A percentile compares a stretch with the other conserved stretches of the same genome.
These are phyloP conservation scores for Crithidia sp. DNA, from an alignment of 208 protist species.

Conservation along the genomic window DNA sequence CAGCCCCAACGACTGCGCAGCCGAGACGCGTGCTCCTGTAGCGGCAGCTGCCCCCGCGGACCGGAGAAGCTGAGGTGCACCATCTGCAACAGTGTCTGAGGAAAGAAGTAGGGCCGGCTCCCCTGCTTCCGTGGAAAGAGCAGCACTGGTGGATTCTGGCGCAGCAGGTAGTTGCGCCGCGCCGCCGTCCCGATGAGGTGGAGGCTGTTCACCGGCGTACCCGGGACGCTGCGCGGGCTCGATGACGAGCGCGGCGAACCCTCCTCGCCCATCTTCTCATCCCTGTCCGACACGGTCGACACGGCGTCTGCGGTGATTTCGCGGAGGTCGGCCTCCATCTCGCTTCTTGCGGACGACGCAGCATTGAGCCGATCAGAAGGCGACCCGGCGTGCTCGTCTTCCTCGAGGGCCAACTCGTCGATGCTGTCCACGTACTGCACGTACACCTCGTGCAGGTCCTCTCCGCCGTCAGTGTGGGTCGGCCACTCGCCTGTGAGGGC, in stretches of 20 bases:
- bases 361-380: too few relatives aligned
- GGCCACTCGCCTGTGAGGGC: too few relatives aligned
- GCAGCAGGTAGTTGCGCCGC: slow-evolving; percentile 35
- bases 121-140: slow-evolving; percentile 52
- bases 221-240: neutral
- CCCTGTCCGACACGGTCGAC: too few relatives aligned
- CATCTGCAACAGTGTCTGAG: slow-evolving; percentile 41
- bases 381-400: neutral
- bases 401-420: slow-evolving; percentile 21
- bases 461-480: too few relatives aligned
- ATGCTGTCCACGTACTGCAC: slow-evolving; percentile 18
- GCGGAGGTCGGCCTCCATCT: too few relatives aligned
- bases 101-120: slow-evolving; percentile 46
- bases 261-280: neutral
- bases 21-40: slow-evolving; percentile 13
- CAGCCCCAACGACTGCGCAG: slow-evolving; percentile 28
- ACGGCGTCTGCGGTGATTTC: too few relatives aligned
- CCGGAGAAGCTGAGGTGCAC: slow-evolving; percentile 23
- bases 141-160: slow-evolving; percentile 41
- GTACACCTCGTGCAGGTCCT: slow-evolving; percentile 1
- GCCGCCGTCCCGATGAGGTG: slow-evolving; percentile 12
- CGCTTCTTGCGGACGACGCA: too few relatives aligned
- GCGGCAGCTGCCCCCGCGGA: slow-evolving; percentile 17
- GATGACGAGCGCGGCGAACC: neutral
- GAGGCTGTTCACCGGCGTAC: slow-evolving; percentile 14